These are phyloP conservation scores for Hymenoscyphus infarciens DNA, from an alignment of 2,329 filamentous ascomycete genomes.

Conservation along the genomic window DNA sequence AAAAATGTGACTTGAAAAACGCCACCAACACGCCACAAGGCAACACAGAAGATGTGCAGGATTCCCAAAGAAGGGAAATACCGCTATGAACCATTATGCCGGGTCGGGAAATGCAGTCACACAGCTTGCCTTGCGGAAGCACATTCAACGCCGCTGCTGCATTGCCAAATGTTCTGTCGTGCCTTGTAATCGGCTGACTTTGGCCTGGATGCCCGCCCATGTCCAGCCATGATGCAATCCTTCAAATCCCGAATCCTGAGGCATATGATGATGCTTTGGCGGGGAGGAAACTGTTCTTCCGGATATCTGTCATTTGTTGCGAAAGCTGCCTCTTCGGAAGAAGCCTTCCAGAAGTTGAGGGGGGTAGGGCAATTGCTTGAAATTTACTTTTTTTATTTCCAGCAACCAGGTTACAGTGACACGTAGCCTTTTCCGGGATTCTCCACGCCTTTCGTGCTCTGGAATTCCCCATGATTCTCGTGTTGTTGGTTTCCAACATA, in stretches of 20 bases:
- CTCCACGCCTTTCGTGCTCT: not conserved
- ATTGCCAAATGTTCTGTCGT: not conserved
- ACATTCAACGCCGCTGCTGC: not conserved
- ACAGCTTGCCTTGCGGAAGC: not conserved
- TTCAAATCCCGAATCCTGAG: not conserved
- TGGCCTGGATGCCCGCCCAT: not conserved
- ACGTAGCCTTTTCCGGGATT: not conserved
- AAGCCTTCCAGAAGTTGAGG: not conserved
- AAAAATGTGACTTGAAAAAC: too few species aligned
- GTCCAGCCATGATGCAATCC: not conserved
- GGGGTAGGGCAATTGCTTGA: not conserved
- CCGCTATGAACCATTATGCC: not conserved
- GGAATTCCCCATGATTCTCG: conserved; percentile 1
- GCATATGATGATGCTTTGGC: not conserved
- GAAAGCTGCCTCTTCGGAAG: not conserved
- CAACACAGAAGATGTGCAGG: not conserved
- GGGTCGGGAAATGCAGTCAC: conserved; percentile 1
- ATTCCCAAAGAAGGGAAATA: not conserved
- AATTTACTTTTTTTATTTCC: not conserved
- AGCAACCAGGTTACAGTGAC: conserved; percentile 7
- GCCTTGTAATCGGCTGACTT: not conserved
- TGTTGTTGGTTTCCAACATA: conserved; percentile 2
- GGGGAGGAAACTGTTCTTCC: not conserved
- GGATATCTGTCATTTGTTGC: not conserved
- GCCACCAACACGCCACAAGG: not conserved